Evolutionary conservation across 2,329 filamentous ascomycete species (phyloP).

Genomic region (Aspergillus uvarum): DNA sequence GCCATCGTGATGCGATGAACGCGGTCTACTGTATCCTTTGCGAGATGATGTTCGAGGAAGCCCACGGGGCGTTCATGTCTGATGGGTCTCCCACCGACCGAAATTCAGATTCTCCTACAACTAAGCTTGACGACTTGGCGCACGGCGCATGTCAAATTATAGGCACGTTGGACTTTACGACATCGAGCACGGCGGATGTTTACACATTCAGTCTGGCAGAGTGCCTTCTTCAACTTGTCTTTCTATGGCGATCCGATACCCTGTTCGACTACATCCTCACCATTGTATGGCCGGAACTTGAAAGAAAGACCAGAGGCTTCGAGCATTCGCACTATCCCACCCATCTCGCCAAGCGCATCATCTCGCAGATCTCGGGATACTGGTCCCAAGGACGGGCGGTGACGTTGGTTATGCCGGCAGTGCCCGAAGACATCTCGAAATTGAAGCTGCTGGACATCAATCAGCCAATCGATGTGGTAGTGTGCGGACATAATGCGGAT

Average conservation of each 20-base stretch:
- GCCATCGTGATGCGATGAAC: slow-evolving; percentile 18
- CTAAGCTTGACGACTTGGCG: not conserved
- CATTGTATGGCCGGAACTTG: slow-evolving; percentile 20
- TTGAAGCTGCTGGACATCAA: slow-evolving; percentile 13
- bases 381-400: slow-evolving; percentile 6
- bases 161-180: not conserved
- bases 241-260: not conserved
- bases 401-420: slow-evolving; percentile 8
- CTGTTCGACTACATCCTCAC: slow-evolving; percentile 16
- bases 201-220: slow-evolving; percentile 18
- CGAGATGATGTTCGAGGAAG: slow-evolving; percentile 12
- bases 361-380: slow-evolving; percentile 14
- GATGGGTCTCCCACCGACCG: not conserved
- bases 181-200: slow-evolving; percentile 9
- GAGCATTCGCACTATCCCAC: slow-evolving; percentile 27
- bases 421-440: slow-evolving; percentile 14
- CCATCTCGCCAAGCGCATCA: slow-evolving; percentile 23
- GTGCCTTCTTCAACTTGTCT: slow-evolving; percentile 10
- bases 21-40: slow-evolving; percentile 13
- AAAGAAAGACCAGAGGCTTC: slow-evolving; percentile 17
- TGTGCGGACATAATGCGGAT: slow-evolving; percentile 6
- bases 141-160: slow-evolving; percentile 2
- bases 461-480: slow-evolving; percentile 6
- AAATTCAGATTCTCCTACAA: not conserved
- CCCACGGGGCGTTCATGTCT: too few species aligned